Base-by-base conservation (phyloP, 495 filamentous ascomycete species). In the Talaromyces adpressus region DNA sequence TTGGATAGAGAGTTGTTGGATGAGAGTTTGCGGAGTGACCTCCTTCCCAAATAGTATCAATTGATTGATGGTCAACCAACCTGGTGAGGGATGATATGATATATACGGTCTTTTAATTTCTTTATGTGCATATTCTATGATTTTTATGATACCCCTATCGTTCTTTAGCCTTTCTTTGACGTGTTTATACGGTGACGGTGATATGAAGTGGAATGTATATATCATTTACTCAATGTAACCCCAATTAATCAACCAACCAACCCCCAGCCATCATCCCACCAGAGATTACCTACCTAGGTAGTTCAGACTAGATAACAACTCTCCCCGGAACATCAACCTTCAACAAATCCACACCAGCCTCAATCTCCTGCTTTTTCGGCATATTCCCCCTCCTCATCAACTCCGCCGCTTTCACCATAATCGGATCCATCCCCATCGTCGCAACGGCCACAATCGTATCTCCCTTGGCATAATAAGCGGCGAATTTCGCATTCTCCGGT, bases 361-460 rank as follows among this genome's bases (percentile, higher is more conserved):
- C 63, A 57, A 98, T 79, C 71, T 96, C 83, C 65, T 78, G 82
- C 85, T 95, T 95, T 23, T 75, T 81, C 1, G 90, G 88, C 92
- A 98, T 97, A 70, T 82, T 87, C 30, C 83, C 84, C 64, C 87
- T 79, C 68, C 87, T 78, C 92, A 98, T 95, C 77, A 97, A 77
- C 79, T 96, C 93, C 18, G 89, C 89, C 56, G 81, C 82, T 79
- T 96, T 88, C 1, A 74, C 74, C 89, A 97, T 93, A 63, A 90
- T 81, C 1, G 94, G 94, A 76, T 98, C 94, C 76, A 87, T 85
- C 64, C 86, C 86, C 92, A 97, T 96, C 62, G 83, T 91, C 0
- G 92, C 92, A 67, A 97, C 90, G 3, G 94, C 95, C 23, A 96
- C 89, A n/a, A 97, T 87, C 0, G 84, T 89, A 49, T 97, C 90